Conservation (phyloP, 1,284 basidiomycete species). For the Irpex sp. region DNA sequence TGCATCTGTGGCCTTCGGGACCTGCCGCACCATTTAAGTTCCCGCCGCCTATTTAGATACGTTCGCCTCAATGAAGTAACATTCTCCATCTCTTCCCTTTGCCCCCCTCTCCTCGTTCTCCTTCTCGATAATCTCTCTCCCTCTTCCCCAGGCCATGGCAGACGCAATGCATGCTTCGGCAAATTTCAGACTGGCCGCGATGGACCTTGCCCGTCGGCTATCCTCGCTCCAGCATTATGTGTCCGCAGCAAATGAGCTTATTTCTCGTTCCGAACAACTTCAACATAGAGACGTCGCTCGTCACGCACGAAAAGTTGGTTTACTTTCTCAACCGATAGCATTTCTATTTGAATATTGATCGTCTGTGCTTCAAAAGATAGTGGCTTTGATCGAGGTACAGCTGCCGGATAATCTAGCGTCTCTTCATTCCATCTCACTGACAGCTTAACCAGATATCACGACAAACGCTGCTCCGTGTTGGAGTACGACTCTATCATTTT, state of each 20-base stretch:
- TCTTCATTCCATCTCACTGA: not conserved
- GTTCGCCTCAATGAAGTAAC: conserved; percentile 13
- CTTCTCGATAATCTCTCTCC: conserved; percentile 1
- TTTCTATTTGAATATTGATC: not conserved
- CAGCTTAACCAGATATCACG: conserved; percentile 9
- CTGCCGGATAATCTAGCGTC: not conserved
- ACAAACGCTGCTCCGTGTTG: conserved; percentile 7
- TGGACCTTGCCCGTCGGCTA: conserved; percentile 15
- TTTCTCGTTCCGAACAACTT: conserved; percentile 9
- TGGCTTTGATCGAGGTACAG: conserved; percentile 16
- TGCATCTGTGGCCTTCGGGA: conserved; percentile 12
- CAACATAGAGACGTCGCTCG: conserved; percentile 9
- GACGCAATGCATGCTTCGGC: not conserved
- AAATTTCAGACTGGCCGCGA: conserved; percentile 12
- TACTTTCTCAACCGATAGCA: not conserved
- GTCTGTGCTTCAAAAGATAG: conserved; percentile 9
- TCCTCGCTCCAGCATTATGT: conserved; percentile 14
- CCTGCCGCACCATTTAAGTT: conserved; percentile 14
- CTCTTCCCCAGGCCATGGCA: conserved; percentile 2
- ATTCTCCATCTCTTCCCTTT: conserved; percentile 5
- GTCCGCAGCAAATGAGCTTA: conserved; percentile 14
- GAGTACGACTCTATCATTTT: conserved; percentile 7
- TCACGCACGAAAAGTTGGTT: conserved; percentile 15
- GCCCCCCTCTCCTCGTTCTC: conserved; percentile 3
- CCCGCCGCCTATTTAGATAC: conserved; percentile 19